A percentile compares a stretch with the other conserved stretches of the same genome.
These are phyloP conservation scores for Scedosporium minutisporum DNA, from an alignment of 2,329 filamentous ascomycete species.

Conservation along the genomic window DNA sequence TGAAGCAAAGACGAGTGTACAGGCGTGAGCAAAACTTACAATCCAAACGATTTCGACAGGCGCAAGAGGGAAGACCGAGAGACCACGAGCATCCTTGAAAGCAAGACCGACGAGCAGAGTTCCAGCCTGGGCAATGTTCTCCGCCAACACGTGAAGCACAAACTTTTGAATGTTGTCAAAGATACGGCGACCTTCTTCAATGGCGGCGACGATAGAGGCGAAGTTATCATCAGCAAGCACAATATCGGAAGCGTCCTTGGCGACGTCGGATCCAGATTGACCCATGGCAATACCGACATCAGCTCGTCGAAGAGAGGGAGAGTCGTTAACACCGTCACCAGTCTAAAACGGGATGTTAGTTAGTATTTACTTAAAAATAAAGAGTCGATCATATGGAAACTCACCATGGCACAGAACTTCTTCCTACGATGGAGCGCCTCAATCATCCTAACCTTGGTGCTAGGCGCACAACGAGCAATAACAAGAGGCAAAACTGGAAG, in stretches of 20 bases:
- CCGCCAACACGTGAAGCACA: slow-evolving; percentile 57
- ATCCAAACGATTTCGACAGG: slow-evolving; percentile 76
- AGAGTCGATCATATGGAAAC: slow-evolving; percentile 6
- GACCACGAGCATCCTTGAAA: slow-evolving; percentile 54
- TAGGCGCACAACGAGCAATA: slow-evolving; percentile 58
- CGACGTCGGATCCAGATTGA: slow-evolving; percentile 51
- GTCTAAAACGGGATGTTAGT: slow-evolving; percentile 27
- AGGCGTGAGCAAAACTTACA: slow-evolving; percentile 1
- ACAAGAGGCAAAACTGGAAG: slow-evolving; percentile 58
- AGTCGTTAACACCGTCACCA: slow-evolving; percentile 67
- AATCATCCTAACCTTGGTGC: slow-evolving; percentile 67
- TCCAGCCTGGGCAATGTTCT: slow-evolving; percentile 63
- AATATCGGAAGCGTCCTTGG: slow-evolving; percentile 56
- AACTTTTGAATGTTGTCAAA: slow-evolving; percentile 73
- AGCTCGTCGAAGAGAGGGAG: slow-evolving; percentile 57
- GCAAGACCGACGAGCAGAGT: slow-evolving; percentile 61
- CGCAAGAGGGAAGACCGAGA: slow-evolving; percentile 64
- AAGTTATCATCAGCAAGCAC: slow-evolving; percentile 68
- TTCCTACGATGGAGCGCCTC: slow-evolving; percentile 58
- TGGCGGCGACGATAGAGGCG: slow-evolving; percentile 59
- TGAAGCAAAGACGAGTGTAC: neutral
- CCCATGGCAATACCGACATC: slow-evolving; percentile 67
- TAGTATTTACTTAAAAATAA: neutral
- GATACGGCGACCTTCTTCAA: slow-evolving; percentile 62
- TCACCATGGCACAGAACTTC: slow-evolving; percentile 55